Evolutionary conservation across 768 basidiomycete species (phyloP).

Genomic region (Lentinula edodes): DNA sequence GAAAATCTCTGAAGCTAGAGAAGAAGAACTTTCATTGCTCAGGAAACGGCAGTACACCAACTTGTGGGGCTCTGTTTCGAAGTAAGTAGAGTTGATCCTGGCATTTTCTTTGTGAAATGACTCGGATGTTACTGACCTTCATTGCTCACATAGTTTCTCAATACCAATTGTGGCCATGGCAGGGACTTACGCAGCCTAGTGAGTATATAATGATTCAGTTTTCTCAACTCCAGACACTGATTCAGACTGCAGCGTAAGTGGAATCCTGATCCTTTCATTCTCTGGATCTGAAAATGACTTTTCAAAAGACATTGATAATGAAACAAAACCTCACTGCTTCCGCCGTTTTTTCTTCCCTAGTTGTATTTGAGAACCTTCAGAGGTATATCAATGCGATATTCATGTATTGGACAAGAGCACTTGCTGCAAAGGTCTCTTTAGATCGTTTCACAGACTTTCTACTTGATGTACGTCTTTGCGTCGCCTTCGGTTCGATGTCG

Average conservation of each 20-base stretch:
- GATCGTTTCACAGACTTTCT: slow-evolving; percentile 21
- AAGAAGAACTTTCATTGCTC: slow-evolving; percentile 37
- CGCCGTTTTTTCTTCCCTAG: slow-evolving; percentile 24
- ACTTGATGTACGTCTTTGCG: background rate
- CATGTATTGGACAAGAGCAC: slow-evolving; percentile 8
- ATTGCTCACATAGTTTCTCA: slow-evolving; percentile 23
- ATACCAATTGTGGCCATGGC: slow-evolving; percentile 48
- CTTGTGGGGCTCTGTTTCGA: slow-evolving; percentile 29
- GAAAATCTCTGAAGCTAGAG: slow-evolving; percentile 37
- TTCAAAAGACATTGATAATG: slow-evolving; percentile 5
- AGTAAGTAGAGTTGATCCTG: slow-evolving; percentile 18
- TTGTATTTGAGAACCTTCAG: slow-evolving; percentile 42
- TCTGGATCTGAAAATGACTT: background rate
- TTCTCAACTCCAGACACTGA: background rate
- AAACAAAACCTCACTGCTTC: slow-evolving; percentile 8
- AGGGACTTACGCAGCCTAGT: slow-evolving; percentile 32
- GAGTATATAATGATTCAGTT: background rate
- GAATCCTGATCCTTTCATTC: slow-evolving; percentile 11
- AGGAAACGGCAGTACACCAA: slow-evolving; percentile 32
- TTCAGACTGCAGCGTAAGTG: slow-evolving; percentile 18
- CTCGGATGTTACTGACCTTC: background rate
- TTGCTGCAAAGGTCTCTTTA: slow-evolving; percentile 39
- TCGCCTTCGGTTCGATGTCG: background rate
- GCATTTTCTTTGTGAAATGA: background rate
- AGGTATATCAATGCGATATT: slow-evolving; percentile 24